Base-by-base conservation (phyloP, 2,329 filamentous ascomycete species). In the Geosmithia flava region DNA sequence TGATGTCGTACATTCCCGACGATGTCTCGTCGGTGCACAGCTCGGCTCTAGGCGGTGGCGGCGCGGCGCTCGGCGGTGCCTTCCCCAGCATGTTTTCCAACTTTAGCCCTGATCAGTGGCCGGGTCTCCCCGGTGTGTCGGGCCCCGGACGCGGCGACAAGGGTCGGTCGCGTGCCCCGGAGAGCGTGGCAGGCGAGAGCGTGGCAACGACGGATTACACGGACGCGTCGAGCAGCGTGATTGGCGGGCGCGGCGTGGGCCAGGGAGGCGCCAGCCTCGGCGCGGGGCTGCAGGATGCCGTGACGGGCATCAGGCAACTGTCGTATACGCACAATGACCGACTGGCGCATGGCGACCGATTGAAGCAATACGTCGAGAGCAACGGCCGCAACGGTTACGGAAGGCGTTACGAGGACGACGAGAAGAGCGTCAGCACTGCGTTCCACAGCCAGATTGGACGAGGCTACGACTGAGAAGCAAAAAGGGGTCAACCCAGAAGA, bases 1-100 rank as follows among this genome's bases (percentile, higher is more conserved):
- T 96, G 61, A 76, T 96, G 57, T 93, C 91, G 16, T 97, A 95
- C 63, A 95, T 98, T 51, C 88, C 91, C 2, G 93, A 98, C 58
- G 93, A 98, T 63, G 89, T 95, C 41, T 97, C 91, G 8, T 96
- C 90, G 2, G 85, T 98, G 44, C 91, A 97, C 65, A 90, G 89
- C 45, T 95, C 89, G 43, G 83, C 89, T 1, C 79, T 97, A 47
- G 89, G n/a, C n/a, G n/a, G 89, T 48, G 90, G 89, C 40, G 89
- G 89, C 39, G 85, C 86, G 37, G 85, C 83, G n/a, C 74, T 94
- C 29, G 66, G 65, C 50, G 61, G 62, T 33, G 87, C 88, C 20
- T 97, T 91, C 62, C 93, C 93, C 16, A 85, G 87, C 17, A 95
- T 96, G 85, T 98, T 98, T 67, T 89, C 88, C 49, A 86, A 84